Evolutionary conservation across 176 grass and related monocot genomes (phyloP).

Genomic region (Hordeum vulgare): MorexV3_pseudomolecules_assembly NC_058523.1:537536083-537536582

Average conservation of each 20-base stretch:
- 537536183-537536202: background rate
- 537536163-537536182: slow-evolving; percentile 42
- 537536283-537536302: background rate
- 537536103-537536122: slow-evolving; percentile 51
- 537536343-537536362: background rate
- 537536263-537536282: background rate
- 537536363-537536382: background rate
- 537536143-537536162: slow-evolving; percentile 56
- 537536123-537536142: slow-evolving; percentile 76
- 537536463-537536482: too few species aligned
- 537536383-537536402: background rate
- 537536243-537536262: background rate
- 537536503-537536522: background rate
- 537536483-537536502: background rate
- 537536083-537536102: slow-evolving; percentile 55
- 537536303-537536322: background rate
- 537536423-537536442: background rate
- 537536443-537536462: background rate
- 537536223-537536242: too few species aligned
- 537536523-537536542: background rate
- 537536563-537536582: too few species aligned
- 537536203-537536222: background rate
- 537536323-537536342: background rate
- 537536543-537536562: too few species aligned
- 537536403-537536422: too few species aligned